Evolutionary conservation across 495 filamentous ascomycete genomes (phyloP), one percentile per base, ranked within the genome.

Genomic region (Podospora conica): DNA sequence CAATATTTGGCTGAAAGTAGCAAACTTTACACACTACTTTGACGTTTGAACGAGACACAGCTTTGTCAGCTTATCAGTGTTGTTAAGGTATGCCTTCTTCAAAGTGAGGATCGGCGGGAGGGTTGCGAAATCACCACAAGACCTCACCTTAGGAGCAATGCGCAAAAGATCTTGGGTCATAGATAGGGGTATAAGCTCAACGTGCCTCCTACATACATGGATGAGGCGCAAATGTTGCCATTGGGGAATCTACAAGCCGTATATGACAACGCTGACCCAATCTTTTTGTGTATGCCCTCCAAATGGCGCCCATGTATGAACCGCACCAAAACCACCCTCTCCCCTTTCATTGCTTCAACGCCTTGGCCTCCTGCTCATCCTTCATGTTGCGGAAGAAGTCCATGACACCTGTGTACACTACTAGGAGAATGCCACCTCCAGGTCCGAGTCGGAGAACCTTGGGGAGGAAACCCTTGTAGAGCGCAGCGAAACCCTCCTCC

Each of bases 391-490:
- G 77, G 79, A 84, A 97, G 78, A 95, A 94, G 71, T 97, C 94
- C 90, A 96, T 96, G 18, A 96, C 88, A 15, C 90, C 87, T 4
- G 92, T 96, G 79, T 92, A 97, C 53, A 97, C 93, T 24, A 97
- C 93, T 60, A 96, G 80, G 64, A 97, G 82, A 70, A 97, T 96
- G 82, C 92, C 92, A 61, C 77, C 73, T 23, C 69, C 68, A 12
- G 75, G 73, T 28, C 73, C 72, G 12, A 78, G 67, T 20, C 77
- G 55, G 59, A 79, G 72, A 22, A 98, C 94, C 85, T 98, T 98
- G 55, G 95, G 95, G 53, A 96, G 65, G 83, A 98, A 98, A 6
- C 95, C 95, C 84, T 98, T 98, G 81, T 98, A 98, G 58, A 98
- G 82, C 12, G 95, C 95, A 18, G 76, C 80, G 73, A 97, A 95